Conservation (phyloP, 495 filamentous ascomycete genomes). For the Podospora anserina region DNA sequence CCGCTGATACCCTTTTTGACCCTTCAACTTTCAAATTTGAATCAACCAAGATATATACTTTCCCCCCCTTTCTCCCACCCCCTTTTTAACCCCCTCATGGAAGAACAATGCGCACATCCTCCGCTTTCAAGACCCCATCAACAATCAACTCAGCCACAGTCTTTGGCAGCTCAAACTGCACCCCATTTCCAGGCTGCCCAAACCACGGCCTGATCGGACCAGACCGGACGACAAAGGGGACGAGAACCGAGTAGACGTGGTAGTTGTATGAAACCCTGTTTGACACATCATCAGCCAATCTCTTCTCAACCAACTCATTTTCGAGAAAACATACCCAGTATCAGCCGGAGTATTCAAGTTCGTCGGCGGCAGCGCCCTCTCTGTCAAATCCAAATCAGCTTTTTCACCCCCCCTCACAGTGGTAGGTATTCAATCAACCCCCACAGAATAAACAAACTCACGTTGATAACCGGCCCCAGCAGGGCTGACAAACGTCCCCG, state of each 20-base stretch:
- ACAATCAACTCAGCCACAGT: constrained; percentile 20
- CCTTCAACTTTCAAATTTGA: not conserved
- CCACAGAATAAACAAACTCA: not conserved
- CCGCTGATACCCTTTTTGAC: not conserved
- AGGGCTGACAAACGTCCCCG: constrained; percentile 44
- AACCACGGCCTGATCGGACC: constrained; percentile 58
- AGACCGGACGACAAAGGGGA: constrained; percentile 40
- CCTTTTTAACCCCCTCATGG: not conserved
- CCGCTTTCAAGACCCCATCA: constrained; percentile 17
- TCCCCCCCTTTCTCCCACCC: not conserved
- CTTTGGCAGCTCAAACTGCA: constrained; percentile 40
- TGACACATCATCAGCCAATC: not conserved
- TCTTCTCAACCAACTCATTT: not conserved
- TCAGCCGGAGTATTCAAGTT: not conserved
- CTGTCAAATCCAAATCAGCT: not conserved
- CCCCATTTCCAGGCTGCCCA: constrained; percentile 56
- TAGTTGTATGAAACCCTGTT: constrained; percentile 52
- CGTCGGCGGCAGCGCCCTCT: constrained; percentile 48
- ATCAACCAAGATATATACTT: not conserved
- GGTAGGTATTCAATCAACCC: too few species aligned
- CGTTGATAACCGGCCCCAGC: constrained; percentile 50
- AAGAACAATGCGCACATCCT: constrained; percentile 21
- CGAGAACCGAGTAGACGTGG: constrained; percentile 50
- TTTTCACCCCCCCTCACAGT: too few species aligned
- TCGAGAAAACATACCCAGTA: not conserved